These are phyloP conservation scores for Suillus discolor DNA, from an alignment of 768 basidiomycete genomes.

Conservation along the genomic window DNA sequence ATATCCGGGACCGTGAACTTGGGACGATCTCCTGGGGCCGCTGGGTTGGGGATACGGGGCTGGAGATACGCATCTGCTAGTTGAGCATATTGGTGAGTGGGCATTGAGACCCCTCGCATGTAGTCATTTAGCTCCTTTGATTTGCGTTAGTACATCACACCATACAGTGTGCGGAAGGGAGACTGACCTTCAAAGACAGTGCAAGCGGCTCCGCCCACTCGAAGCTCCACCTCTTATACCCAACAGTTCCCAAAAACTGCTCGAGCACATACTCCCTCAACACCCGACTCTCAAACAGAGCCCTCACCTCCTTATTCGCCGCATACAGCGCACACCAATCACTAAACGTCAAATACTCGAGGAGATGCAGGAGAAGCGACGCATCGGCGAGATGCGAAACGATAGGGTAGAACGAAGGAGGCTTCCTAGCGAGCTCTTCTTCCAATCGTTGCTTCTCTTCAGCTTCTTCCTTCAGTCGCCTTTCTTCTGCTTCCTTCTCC, in stretches of 20 bases:
- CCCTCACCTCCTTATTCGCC: conserved; percentile 56
- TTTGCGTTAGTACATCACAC: conserved; percentile 12
- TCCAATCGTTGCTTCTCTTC: conserved; percentile 5
- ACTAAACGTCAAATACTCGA: conserved; percentile 68
- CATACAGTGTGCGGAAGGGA: not conserved
- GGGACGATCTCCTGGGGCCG: conserved; percentile 38
- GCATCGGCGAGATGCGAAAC: conserved; percentile 56
- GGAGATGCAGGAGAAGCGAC: conserved; percentile 51
- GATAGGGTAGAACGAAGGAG: conserved; percentile 50
- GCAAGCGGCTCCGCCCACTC: conserved; percentile 61
- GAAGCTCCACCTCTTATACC: conserved; percentile 66
- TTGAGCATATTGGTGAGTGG: conserved; percentile 70
- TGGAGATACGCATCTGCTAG: conserved; percentile 62
- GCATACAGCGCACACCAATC: conserved; percentile 68
- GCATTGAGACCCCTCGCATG: conserved; percentile 77
- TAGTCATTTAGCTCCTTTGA: conserved; percentile 78
- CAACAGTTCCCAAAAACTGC: conserved; percentile 68
- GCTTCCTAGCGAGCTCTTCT: conserved; percentile 22
- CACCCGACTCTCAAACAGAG: conserved; percentile 49
- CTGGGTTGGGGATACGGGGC: conserved; percentile 34
- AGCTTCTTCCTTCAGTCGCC: not conserved
- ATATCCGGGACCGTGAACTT: conserved; percentile 44
- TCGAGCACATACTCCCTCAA: conserved; percentile 70
- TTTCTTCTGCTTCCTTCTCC: conserved; percentile 14
- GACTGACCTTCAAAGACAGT: conserved; percentile 61